Evolutionary conservation across 805 yeast genomes (phyloP).

Genomic region (Kuraishia capsulata): DNA sequence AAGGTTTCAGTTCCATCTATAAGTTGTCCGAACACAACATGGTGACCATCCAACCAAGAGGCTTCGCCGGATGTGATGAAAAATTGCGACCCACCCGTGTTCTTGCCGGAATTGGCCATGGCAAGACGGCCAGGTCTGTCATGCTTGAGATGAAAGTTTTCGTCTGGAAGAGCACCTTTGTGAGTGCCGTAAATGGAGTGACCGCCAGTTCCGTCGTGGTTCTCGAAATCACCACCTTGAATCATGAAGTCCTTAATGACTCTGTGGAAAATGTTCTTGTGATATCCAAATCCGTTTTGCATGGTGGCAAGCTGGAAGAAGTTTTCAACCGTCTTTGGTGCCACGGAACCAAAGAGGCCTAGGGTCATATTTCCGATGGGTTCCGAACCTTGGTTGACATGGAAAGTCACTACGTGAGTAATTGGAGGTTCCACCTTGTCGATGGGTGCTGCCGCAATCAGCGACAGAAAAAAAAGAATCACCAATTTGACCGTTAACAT

Average conservation of each 20-base stretch:
- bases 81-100: slow-evolving; percentile 62
- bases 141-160: slow-evolving; percentile 45
- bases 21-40: slow-evolving; percentile 78
- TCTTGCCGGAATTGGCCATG: slow-evolving; percentile 43
- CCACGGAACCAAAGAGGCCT: slow-evolving; percentile 59
- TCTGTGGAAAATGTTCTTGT: slow-evolving; percentile 61
- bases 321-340: slow-evolving; percentile 55
- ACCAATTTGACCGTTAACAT: background rate
- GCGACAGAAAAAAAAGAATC: background rate
- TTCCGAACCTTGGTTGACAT: slow-evolving; percentile 22
- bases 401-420: slow-evolving; percentile 36
- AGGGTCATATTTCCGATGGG: slow-evolving; percentile 37
- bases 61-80: slow-evolving; percentile 50
- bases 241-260: slow-evolving; percentile 68
- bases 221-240: slow-evolving; percentile 83
- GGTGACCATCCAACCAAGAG: slow-evolving; percentile 47
- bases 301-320: slow-evolving; percentile 38
- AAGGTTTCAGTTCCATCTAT: slow-evolving; percentile 58
- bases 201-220: slow-evolving; percentile 64
- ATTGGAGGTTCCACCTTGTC: slow-evolving; percentile 31
- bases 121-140: slow-evolving; percentile 37
- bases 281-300: slow-evolving; percentile 34
- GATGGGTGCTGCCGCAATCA: background rate
- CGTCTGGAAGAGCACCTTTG: slow-evolving; percentile 51
- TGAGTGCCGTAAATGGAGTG: slow-evolving; percentile 66